Evolutionary conservation across 2,329 filamentous ascomycete genomes (phyloP).

Genomic region (Escovopsis sp.): DNA sequence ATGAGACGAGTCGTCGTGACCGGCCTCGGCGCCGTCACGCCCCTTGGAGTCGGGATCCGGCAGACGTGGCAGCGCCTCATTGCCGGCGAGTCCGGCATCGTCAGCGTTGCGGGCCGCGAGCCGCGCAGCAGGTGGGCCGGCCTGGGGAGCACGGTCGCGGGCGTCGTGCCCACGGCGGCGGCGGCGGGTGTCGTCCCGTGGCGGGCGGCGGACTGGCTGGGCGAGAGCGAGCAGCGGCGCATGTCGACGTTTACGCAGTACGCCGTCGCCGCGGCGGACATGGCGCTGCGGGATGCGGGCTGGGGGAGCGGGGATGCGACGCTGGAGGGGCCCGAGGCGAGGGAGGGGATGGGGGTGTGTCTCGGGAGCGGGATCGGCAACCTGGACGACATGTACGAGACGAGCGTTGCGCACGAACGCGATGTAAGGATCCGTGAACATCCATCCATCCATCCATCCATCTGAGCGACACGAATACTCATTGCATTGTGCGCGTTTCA

Average conservation of each 20-base stretch:
- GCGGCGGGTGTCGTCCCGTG: conserved; percentile 20
- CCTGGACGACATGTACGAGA: conserved; percentile 77
- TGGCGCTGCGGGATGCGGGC: conserved; percentile 70
- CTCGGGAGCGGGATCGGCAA: conserved; percentile 93
- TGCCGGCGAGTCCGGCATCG: conserved; percentile 65
- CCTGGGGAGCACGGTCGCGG: conserved; percentile 75
- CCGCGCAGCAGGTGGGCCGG: conserved; percentile 46
- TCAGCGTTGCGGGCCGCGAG: conserved; percentile 50
- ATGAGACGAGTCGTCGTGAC: conserved; percentile 72
- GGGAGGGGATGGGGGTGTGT: conserved; percentile 74
- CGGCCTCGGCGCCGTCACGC: conserved; percentile 68
- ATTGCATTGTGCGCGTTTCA: too few relatives aligned
- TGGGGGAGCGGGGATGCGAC: conserved; percentile 42
- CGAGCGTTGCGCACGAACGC: conserved; percentile 60
- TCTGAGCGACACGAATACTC: too few relatives aligned
- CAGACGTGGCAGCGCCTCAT: conserved; percentile 71
- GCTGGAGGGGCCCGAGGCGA: conserved; percentile 36
- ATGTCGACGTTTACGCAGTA: conserved; percentile 92
- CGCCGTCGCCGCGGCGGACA: conserved; percentile 70
- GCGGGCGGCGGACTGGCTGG: conserved; percentile 40
- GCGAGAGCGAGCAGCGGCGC: conserved; percentile 45
- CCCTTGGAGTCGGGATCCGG: conserved; percentile 65
- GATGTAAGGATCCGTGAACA: conserved; percentile 57
- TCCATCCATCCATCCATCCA: conserved; percentile 3
- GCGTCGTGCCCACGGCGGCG: conserved; percentile 47